phyloP scores from a whole-genome alignment of 495 filamentous ascomycete genomes.

The Lichina pygmaea region DNA sequence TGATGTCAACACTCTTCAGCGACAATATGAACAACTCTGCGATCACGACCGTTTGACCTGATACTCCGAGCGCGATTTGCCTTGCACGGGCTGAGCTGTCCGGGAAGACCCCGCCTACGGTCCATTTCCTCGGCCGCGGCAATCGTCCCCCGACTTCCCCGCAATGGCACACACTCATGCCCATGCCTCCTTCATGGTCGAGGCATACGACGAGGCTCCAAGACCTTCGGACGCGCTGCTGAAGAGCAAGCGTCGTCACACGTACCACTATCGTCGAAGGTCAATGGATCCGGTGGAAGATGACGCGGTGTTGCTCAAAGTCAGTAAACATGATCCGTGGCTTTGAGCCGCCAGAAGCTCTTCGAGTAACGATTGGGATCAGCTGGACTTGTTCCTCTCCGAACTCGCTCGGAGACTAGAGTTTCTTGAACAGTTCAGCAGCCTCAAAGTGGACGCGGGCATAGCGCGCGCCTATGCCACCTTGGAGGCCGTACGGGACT shows the following conservation, averaged over 20 bases:
- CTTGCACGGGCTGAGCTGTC: no score
- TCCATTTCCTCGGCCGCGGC: no score
- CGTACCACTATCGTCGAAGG: slow-evolving; percentile 9
- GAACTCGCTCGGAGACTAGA: slow-evolving; percentile 70
- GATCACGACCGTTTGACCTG: no score
- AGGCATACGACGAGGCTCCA: not conserved
- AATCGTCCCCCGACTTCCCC: no score
- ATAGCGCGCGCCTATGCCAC: slow-evolving; percentile 61
- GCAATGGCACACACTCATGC: no score
- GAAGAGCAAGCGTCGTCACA: not conserved
- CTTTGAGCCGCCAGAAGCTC: not conserved
- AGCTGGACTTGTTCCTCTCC: slow-evolving; percentile 75
- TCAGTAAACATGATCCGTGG: not conserved
- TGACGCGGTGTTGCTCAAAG: slow-evolving; percentile 9
- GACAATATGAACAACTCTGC: no score
- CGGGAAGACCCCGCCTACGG: no score
- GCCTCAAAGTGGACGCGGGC: slow-evolving; percentile 55
- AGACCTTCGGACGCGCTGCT: no score
- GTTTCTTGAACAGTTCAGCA: slow-evolving; percentile 70
- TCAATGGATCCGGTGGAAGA: slow-evolving; percentile 4
- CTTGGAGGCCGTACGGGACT: slow-evolving; percentile 60
- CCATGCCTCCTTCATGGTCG: not conserved
- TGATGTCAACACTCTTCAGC: no score
- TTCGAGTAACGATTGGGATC: not conserved
- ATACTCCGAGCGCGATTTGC: no score